Evolutionary conservation across 345 rosid genomes (phyloP).

Genomic region (Clarkia xantiana): DNA sequence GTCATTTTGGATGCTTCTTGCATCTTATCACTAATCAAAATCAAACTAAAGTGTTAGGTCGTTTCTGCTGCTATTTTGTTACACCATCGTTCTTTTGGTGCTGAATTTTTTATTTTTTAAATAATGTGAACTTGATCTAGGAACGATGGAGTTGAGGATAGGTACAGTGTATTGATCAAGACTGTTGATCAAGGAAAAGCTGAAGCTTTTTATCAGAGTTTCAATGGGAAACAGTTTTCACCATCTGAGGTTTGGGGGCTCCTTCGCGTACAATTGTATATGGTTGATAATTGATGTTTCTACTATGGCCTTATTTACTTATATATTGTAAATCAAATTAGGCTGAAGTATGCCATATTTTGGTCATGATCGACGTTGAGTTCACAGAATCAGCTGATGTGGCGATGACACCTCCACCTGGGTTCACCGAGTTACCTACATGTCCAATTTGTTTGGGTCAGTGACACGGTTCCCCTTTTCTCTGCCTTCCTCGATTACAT

Average conservation of each 20-base stretch:
- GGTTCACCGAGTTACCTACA: slow-evolving; percentile 70
- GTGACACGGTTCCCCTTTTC: slow-evolving; percentile 5
- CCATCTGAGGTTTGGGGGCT: slow-evolving; percentile 51
- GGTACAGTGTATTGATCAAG: slow-evolving; percentile 64
- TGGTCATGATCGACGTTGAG: slow-evolving; percentile 49
- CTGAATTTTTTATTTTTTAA: neutral
- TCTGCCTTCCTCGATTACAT: neutral
- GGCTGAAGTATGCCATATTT: slow-evolving; percentile 87
- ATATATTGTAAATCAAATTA: slow-evolving; percentile 8
- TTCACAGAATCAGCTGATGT: slow-evolving; percentile 47
- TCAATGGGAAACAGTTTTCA: slow-evolving; percentile 60
- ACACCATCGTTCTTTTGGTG: neutral
- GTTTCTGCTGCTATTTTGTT: too few species aligned
- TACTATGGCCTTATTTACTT: neutral
- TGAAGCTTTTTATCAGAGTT: slow-evolving; percentile 37
- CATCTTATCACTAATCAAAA: too few species aligned
- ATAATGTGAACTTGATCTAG: slow-evolving; percentile 13
- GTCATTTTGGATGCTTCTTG: too few species aligned
- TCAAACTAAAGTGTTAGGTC: too few species aligned
- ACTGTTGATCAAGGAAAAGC: slow-evolving; percentile 43
- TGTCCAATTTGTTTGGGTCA: slow-evolving; percentile 87
- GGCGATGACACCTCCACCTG: slow-evolving; percentile 50
- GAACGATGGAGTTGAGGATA: slow-evolving; percentile 89
- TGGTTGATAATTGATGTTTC: neutral
- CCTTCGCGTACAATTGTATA: neutral